Base-by-base conservation (phyloP, 2,329 filamentous ascomycete genomes). In the Exophiala mesophila region DNA sequence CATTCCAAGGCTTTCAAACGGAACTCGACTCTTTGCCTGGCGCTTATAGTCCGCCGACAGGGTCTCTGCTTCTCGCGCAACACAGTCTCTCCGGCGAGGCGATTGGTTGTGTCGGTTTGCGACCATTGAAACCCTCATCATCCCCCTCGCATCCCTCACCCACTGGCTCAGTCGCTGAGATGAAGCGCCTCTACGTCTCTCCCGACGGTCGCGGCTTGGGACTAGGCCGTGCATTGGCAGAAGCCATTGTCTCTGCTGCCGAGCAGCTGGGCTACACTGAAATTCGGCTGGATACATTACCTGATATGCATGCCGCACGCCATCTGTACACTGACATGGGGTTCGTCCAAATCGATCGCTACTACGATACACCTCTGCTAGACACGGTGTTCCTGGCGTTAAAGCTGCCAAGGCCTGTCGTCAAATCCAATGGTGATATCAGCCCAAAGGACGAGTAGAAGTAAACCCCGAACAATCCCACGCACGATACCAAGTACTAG, bases 101-200 rank as follows among this genome's bases (percentile, higher is more conserved):
- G 16, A 39, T 48, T 4, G 41, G 44, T 6, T 55, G 53, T 47
- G 51, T 54, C 5, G 53, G 46, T 8, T 35, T 55, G 40, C 45
- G 53, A 19, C 36, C 50, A 4, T 13, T 28, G 6, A 19, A 8
- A n/a, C 7, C 33, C 6, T 19, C 16, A 36, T 6, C 23, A 7
- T 12, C 23, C n/a, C n/a, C n/a, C n/a, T n/a, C n/a, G n/a, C n/a
- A n/a, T n/a, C n/a, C n/a, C n/a, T n/a, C n/a, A n/a, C n/a, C n/a
- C n/a, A n/a, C n/a, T n/a, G n/a, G n/a, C 13, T 18, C 4, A 4
- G 15, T 19, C 13, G 6, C 10, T 7, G 77, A 81, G 56, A 72
- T 80, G 63, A 81, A 81, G 56, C 65, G 77, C 1, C 62, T 81
- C 0, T 81, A 76, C 50, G 66, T 77, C 6, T 46, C 60, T 2